Evolutionary conservation across 345 rosid genomes (phyloP).

Genomic region (Erysimum cheiranthoides): DNA sequence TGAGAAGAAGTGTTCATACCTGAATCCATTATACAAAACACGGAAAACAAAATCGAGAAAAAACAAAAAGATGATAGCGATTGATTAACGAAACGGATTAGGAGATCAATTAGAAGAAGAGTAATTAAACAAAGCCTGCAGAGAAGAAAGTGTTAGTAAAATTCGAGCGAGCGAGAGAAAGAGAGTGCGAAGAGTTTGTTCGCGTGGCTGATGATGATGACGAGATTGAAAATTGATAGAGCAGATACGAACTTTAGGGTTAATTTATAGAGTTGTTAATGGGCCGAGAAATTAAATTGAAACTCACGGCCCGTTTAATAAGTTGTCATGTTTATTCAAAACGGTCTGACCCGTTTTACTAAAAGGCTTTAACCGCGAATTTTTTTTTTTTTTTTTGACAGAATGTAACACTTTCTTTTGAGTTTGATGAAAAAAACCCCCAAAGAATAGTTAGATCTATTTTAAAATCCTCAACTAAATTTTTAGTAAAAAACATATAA

Average conservation of each 20-base stretch:
- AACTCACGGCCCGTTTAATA: not conserved
- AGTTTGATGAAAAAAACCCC: too few species aligned
- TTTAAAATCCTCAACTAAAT: too few species aligned
- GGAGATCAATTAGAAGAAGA: not conserved
- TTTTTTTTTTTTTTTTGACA: too few species aligned
- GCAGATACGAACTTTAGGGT: not conserved
- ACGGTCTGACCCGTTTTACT: too few species aligned
- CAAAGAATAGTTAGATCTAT: too few species aligned
- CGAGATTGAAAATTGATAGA: not conserved
- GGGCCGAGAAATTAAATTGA: not conserved
- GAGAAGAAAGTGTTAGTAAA: not conserved
- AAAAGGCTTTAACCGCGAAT: too few species aligned
- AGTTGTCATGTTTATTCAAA: too few species aligned
- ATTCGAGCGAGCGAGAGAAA: not conserved
- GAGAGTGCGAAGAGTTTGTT: not conserved
- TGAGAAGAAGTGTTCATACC: constrained; percentile 23
- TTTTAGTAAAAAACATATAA: too few species aligned
- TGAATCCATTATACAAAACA: constrained; percentile 17
- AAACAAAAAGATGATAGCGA: not conserved
- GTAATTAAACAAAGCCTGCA: not conserved
- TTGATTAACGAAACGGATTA: not conserved
- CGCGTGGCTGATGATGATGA: not conserved
- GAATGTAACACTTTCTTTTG: too few species aligned
- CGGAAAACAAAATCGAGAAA: not conserved
- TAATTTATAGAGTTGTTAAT: not conserved